These are phyloP conservation scores for Trichoderma sp. DNA, from an alignment of 2,329 filamentous ascomycete species.

Conservation along the genomic window DNA sequence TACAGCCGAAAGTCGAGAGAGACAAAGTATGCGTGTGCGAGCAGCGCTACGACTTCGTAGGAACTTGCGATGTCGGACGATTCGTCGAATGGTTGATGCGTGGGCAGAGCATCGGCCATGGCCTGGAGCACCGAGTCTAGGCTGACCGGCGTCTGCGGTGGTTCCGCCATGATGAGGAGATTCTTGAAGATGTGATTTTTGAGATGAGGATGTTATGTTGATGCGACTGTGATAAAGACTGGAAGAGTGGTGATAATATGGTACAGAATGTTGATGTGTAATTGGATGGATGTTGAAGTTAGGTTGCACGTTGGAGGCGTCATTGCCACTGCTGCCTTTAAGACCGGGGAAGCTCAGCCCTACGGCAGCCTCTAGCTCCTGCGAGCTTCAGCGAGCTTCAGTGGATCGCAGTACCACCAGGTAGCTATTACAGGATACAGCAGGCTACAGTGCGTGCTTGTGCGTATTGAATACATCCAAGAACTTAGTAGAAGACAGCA, in stretches of 20 bases:
- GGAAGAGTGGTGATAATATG: neutral
- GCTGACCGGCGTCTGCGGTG: slow-evolving; percentile 27
- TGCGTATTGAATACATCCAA: neutral
- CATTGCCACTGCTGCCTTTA: slow-evolving; percentile 15
- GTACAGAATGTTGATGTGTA: neutral
- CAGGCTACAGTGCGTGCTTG: neutral
- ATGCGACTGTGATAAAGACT: neutral
- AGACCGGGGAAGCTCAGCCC: neutral
- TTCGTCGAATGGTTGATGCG: slow-evolving; percentile 52
- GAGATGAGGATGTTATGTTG: neutral
- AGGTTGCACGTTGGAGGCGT: neutral
- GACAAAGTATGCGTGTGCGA: slow-evolving; percentile 80
- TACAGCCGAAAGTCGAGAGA: slow-evolving; percentile 78
- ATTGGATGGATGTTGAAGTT: neutral
- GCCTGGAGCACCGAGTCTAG: slow-evolving; percentile 48
- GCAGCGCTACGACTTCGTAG: slow-evolving; percentile 81
- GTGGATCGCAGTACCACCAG: neutral
- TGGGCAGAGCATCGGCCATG: slow-evolving; percentile 63
- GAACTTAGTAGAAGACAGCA: no score
- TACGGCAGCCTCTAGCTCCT: neutral
- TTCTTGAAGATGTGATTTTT: neutral
- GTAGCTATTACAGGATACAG: neutral
- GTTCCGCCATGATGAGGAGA: neutral
- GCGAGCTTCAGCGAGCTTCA: neutral
- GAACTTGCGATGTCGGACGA: slow-evolving; percentile 67